These are phyloP conservation scores for Melanomma pulvis-pyrius DNA, from an alignment of 495 filamentous ascomycete species.

Conservation along the genomic window DNA sequence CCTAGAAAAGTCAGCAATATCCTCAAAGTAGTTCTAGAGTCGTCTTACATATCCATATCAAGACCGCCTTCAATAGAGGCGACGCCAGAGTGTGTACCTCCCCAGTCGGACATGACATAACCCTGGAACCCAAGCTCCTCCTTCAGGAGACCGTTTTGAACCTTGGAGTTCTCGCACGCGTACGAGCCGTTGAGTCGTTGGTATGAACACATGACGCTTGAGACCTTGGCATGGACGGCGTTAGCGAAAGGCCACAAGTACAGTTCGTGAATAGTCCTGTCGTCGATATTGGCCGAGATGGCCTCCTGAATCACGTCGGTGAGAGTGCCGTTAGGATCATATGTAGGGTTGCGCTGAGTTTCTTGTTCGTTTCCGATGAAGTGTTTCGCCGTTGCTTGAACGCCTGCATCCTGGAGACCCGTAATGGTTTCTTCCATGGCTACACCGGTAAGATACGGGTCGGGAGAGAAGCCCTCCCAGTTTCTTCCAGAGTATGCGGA, in stretches of 20 bases:
- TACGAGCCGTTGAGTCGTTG: constrained; percentile 46
- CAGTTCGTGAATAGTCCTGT: constrained; percentile 39
- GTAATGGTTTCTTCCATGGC: constrained; percentile 50
- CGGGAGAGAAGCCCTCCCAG: constrained; percentile 59
- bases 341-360: constrained; percentile 29
- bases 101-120: constrained; percentile 47
- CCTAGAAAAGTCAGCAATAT: constrained; percentile 3
- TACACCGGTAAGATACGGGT: constrained; percentile 16
- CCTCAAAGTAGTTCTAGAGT: neutral
- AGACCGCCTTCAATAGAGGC: constrained; percentile 31
- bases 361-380: constrained; percentile 41
- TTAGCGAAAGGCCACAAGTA: constrained; percentile 42
- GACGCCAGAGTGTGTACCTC: constrained; percentile 36
- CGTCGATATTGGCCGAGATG: constrained; percentile 40
- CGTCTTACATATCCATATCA: constrained; percentile 39
- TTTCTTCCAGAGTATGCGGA: constrained; percentile 56
- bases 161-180: constrained; percentile 43
- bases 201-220: constrained; percentile 45
- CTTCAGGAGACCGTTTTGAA: constrained; percentile 54
- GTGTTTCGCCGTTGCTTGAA: constrained; percentile 45
- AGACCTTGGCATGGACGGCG: constrained; percentile 38
- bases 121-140: constrained; percentile 60
- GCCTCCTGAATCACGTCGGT: constrained; percentile 9
- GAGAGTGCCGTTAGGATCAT: constrained; percentile 10
- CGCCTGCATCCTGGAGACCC: constrained; percentile 57